Base-by-base conservation (phyloP, 2,329 filamentous ascomycete genomes). In the Aspergillus viridinutans region DNA sequence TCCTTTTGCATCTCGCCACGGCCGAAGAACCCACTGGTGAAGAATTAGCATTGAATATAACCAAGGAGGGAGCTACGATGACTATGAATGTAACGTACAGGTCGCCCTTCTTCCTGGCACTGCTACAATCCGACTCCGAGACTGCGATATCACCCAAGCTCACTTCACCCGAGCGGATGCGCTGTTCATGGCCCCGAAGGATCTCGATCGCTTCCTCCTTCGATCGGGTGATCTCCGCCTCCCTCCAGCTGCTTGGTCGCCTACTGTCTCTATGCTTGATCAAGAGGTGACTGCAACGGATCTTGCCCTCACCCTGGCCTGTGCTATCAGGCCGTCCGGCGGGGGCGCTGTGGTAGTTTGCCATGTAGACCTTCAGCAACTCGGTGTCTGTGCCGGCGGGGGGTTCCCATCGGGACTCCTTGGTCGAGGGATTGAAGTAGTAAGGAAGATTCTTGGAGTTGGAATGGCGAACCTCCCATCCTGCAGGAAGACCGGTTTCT, bases 391-490 rank as follows among this genome's bases (percentile, higher is more conserved):
- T 94, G 62, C 88, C 90, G 48, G 84, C 74, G 8, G 94, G 94
- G 3, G 94, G 93, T 73, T 97, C 94, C 94, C 94, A 99, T 77
- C 90, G 86, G 61, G 94, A 97, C 72, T 91, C 86, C 74, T 92
- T 93, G 62, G 91, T 90, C 65, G 78, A 79, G 49, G 88, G 81
- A 78, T 97, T 95, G 88, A 97, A 97, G 81, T 97, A 99, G 82
- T 99, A 99, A 40, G 94, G 94, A 38, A 97, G 88, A 78, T 96
- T 96, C 81, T 97, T 97, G 76, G 91, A 96, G 81, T 97, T 96
- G 76, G 91, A 96, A 80, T 95, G 91, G 74, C 94, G 91, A 72
- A 99, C 91, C 80, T 97, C 94, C 92, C 93, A 97, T 74, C 87
- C 86, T 51, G 85, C 75, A 61, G 92, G 92, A 62, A 97, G 85